Base-by-base conservation (phyloP, 306 rosid species). In the Medicago truncatula region DNA sequence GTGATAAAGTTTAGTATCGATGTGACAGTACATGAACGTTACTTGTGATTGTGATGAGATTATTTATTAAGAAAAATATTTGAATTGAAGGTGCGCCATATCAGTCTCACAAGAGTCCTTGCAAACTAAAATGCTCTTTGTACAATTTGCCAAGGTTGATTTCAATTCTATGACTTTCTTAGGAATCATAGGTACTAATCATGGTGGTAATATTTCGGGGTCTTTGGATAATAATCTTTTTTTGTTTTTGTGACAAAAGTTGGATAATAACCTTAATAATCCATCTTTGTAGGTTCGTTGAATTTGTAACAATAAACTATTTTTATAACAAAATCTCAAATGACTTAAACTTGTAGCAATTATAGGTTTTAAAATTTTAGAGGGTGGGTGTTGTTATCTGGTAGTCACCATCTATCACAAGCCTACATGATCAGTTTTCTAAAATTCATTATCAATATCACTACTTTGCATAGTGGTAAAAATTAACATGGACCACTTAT, bases 11-110 rank as follows among this genome's bases (percentile, higher is more conserved):
- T 57, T 46, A 77, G 67, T 50, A 41, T 36, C 34, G 20, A 28
- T 78, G 46, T 39, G 49, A 36, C 31, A 61, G 61, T 65, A 53
- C 46, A 23, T 53, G 7, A 64, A 58, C 0, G 12, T 62, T 39
- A 71, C 15, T 71, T 43, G 65, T 41, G 43, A 63, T 71, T 43
- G 65, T 41, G 43, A 63, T 25, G 46, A 25, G 65, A 71, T 59
- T 49, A 50, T 40, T 59, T 43, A 16, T 67, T 38, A 12, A n/a
- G 40, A 8, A 65, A 28, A 43, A 23, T 53, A 20, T 50, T 66
- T 76, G 18, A 76, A 56, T 16, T 67, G 59, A 67, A 12, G 44
- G 52, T 18, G 34, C 23, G 44, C 75, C 69, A 53, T 17, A 53
- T 57, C 23, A 52, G 43, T 61, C 67, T 73, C n/a, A 54, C 38